Base-by-base conservation (phyloP, 257 asterid species). In the Gentiana straminea region DNA sequence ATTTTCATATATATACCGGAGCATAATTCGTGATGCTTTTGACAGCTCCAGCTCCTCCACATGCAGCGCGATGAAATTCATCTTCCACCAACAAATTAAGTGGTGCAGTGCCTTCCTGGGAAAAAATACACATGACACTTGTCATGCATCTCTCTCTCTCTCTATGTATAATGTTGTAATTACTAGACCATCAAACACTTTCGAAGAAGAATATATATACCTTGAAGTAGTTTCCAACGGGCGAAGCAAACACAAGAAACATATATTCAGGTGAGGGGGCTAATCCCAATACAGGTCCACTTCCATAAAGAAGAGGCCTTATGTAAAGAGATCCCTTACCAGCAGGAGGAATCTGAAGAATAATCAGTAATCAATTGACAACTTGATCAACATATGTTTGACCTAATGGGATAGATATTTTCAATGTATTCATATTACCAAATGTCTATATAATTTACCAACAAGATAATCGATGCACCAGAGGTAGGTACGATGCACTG, bases 221-320 rank as follows among this genome's bases (percentile, higher is more conserved):
- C 89, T 87, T 84, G 64, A 75, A 87, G 67, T 87, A 87, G 72
- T 80, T 87, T n/a, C 96, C 96, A 36, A 84, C 94, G 8, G 94
- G 94, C 10, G 89, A 87, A 60, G 86, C 96, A 74, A 70, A 87
- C 4, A 82, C 77, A 12, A 87, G 67, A 54, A 87, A 87, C 3
- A 89, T 87, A 74, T 61, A 82, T 33, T 84, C 94, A 13, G 94
- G 68, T 52, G 94, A 70, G 5, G 94, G 94, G 11, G 84, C 86
- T 49, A 87, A 60, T 10, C 96, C 96, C 39, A 87, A 69, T 37
- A 84, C 53, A 15, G 96, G 73, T 24, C 96, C 94, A 66, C 74
- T 87, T 51, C 94, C 96, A 5, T 84, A 63, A 49, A 87, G 86
- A 68, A 87, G 59, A 68, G 96, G 94, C 82, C 96, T 76, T 39